These are phyloP conservation scores for Silene noctiflora DNA, from an alignment of 179 eudicot species.

Conservation along the genomic window DNA sequence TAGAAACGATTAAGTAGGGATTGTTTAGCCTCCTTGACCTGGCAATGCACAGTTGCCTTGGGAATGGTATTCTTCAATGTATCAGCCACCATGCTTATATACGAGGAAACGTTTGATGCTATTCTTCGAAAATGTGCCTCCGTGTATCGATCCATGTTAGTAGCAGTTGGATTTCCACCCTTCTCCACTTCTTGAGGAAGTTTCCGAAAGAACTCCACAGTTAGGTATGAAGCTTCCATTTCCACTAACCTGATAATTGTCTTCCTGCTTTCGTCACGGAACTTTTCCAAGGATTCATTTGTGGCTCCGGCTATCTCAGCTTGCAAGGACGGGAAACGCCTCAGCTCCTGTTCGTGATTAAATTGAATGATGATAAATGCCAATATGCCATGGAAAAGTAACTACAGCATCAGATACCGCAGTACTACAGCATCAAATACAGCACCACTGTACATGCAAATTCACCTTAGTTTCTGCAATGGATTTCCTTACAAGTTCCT, in stretches of 20 bases:
- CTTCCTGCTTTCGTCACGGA: constrained; percentile 84
- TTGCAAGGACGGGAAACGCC: constrained; percentile 85
- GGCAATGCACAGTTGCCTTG: constrained; percentile 90
- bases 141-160: constrained; percentile 52
- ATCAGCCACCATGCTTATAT: constrained; percentile 70
- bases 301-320: constrained; percentile 73
- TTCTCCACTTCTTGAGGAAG: constrained; percentile 88
- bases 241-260: constrained; percentile 77
- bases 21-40: constrained; percentile 81
- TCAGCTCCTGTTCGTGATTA: constrained; percentile 57
- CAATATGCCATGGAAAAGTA: background rate
- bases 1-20: constrained; percentile 72
- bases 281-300: constrained; percentile 67
- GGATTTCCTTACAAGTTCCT: constrained; percentile 94
- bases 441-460: background rate
- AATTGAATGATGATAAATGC: background rate
- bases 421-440: background rate
- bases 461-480: constrained; percentile 76
- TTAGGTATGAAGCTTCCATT: constrained; percentile 80
- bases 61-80: constrained; percentile 71
- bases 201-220: constrained; percentile 85
- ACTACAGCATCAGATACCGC: background rate
- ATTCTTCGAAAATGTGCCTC: constrained; percentile 89
- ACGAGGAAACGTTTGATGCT: constrained; percentile 76
- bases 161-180: constrained; percentile 36